Evolutionary conservation across 345 rosid genomes (phyloP).

Genomic region (Gossypium ekmanianum): DNA sequence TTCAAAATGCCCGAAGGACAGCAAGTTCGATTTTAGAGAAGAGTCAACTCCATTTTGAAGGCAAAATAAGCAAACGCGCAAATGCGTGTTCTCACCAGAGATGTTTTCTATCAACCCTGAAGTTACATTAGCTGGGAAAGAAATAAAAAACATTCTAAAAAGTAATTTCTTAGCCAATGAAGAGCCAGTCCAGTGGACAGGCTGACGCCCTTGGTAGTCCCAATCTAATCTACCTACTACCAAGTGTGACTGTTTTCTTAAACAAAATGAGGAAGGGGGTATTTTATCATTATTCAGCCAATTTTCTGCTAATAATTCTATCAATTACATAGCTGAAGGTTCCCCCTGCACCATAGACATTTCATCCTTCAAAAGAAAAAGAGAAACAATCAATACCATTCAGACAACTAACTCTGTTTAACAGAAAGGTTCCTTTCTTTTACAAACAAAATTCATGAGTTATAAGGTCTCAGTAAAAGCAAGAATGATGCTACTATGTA

Average conservation of each 20-base stretch:
- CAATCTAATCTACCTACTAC: background rate
- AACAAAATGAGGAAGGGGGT: background rate
- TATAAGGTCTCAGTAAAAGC: background rate
- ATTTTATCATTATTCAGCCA: background rate
- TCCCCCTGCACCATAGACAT: background rate
- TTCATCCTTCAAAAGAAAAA: background rate
- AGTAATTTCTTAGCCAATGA: background rate
- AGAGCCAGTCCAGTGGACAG: background rate
- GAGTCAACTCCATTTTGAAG: background rate
- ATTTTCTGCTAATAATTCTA: background rate
- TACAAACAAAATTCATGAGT: background rate
- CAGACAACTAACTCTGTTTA: background rate
- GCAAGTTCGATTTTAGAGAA: background rate
- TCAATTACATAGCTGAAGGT: background rate
- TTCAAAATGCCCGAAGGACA: background rate
- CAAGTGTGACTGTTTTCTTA: background rate
- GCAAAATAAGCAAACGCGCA: background rate
- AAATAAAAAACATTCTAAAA: background rate
- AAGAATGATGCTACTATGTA: background rate
- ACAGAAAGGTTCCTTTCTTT: background rate
- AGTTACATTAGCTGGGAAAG: background rate
- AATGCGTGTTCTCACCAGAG: background rate
- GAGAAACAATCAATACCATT: background rate
- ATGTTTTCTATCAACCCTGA: background rate
- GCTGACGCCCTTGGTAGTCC: background rate